These are phyloP conservation scores for Hypoxylon sp. DNA, from an alignment of 2,329 filamentous ascomycete species.

Conservation along the genomic window DNA sequence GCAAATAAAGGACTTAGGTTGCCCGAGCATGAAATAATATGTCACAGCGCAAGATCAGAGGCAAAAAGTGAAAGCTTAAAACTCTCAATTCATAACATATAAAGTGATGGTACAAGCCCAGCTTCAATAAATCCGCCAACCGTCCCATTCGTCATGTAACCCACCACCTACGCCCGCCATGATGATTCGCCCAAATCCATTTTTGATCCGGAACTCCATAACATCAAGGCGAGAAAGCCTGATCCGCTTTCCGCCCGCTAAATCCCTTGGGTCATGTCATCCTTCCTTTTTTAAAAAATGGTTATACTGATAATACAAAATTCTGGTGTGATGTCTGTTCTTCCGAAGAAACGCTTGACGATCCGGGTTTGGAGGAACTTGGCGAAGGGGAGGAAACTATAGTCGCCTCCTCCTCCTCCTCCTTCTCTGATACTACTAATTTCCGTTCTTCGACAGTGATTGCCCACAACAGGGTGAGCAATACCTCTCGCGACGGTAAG, in stretches of 20 bases:
- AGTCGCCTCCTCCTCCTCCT: constrained; percentile 7
- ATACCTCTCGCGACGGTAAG: constrained; percentile 49
- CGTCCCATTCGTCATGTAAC: constrained; percentile 23
- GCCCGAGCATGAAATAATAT: too few relatives aligned
- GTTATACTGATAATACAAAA: constrained; percentile 39
- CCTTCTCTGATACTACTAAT: constrained; percentile 34
- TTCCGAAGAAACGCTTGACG: constrained; percentile 39
- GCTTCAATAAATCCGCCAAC: constrained; percentile 27
- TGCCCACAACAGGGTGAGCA: constrained; percentile 49
- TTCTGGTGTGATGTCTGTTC: constrained; percentile 38
- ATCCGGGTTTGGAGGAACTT: constrained; percentile 41
- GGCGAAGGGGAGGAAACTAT: constrained; percentile 38
- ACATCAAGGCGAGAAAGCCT: constrained; percentile 39
- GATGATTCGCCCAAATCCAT: constrained; percentile 10
- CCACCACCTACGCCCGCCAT: constrained; percentile 22
- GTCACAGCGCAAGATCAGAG: background rate
- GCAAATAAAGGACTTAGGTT: too few relatives aligned
- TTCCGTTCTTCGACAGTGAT: constrained; percentile 48
- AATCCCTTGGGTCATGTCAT: constrained; percentile 35
- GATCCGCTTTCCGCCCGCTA: constrained; percentile 35
- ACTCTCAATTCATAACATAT: constrained; percentile 30
- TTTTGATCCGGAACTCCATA: constrained; percentile 34
- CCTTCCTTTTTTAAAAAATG: constrained; percentile 38
- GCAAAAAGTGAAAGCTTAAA: constrained; percentile 7
- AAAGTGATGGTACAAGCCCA: constrained; percentile 31